Evolutionary conservation across 1,284 basidiomycete genomes (phyloP), one percentile per base, ranked within the genome.

Genomic region (Irpex sp.): DNA sequence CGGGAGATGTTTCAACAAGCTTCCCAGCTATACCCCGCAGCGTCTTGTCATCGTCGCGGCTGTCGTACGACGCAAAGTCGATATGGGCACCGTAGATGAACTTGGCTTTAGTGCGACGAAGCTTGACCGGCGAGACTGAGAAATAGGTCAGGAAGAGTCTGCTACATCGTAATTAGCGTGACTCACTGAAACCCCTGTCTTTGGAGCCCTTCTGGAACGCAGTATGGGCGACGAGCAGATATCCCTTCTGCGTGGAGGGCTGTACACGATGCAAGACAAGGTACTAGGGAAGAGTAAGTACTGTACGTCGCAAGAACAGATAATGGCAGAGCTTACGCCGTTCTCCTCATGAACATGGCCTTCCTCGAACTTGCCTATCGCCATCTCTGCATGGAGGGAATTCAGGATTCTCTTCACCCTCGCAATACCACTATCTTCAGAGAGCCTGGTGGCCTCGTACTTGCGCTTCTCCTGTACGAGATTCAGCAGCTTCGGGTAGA

Each of bases 271-370:
- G 93, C 47, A 97, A 79, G 59, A 92, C 85, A 67, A 98, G 96
- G 76, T 98, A 98, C 93, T 96, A 70, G 7, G 51, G 48, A 36
- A 54, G 9, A 26, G 31, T 17, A 2, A 38, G 56, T 15, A 36
- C 17, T 9, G 5, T 11, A 15, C 5, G 38, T 57, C 21, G 54
- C 1, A 49, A 54, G 34, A 58, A 34, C 7, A 49, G 17, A 37
- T 34, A 60, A 34, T 38, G 0, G 49, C 11, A 47, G 5, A 7
- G 85, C 89, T 76, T 74, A 93, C 94, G 73, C 96, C 88, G 67
- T 93, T 94, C 74, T 98, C 96, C 74, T 97, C 94, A 72, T 96
- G 95, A 9, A 98, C 93, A 77, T 97, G 94, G 0, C 94, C 96
- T 74, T 98, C 96, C 65, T 87, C 86, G 68, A 84, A 97, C 0